These are phyloP conservation scores for Metschnikowia kunwiensis DNA, from an alignment of 805 yeast species.

Conservation along the genomic window DNA sequence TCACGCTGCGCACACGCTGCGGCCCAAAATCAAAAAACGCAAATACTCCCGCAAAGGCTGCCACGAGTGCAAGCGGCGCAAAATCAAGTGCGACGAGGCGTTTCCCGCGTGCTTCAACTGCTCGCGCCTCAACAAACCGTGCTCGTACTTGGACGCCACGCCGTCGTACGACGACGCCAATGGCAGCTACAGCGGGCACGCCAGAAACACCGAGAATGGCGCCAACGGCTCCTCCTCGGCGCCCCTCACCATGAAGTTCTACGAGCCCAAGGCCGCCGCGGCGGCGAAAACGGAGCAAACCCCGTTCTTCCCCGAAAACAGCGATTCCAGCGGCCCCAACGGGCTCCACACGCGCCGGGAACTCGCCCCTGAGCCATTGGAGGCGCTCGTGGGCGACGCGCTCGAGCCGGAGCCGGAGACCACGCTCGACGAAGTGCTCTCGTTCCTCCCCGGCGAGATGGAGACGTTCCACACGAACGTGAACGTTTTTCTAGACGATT, in stretches of 20 bases:
- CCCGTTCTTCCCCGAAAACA: background rate
- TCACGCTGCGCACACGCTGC: too few relatives aligned
- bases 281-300: background rate
- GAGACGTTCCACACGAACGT: constrained; percentile 34
- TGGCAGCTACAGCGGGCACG: background rate
- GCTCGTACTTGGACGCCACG: constrained; percentile 22
- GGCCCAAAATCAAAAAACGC: constrained; percentile 29
- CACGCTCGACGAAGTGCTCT: background rate
- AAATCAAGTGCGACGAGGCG: constrained; percentile 43
- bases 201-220: background rate
- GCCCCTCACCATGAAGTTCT: constrained; percentile 9
- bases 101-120: constrained; percentile 38
- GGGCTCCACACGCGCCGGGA: background rate
- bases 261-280: constrained; percentile 7
- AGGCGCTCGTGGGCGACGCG: background rate
- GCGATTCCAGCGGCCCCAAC: too few relatives aligned
- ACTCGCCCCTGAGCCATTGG: background rate
- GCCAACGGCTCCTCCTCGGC: background rate
- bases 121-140: constrained; percentile 30
- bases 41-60: constrained; percentile 42
- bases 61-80: constrained; percentile 42
- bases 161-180: background rate
- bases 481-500: constrained; percentile 31
- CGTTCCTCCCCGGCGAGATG: constrained; percentile 13
- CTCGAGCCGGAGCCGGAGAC: background rate